Conservation (phyloP, 1,284 basidiomycete species). For the Heterobasidion occidentale region DNA sequence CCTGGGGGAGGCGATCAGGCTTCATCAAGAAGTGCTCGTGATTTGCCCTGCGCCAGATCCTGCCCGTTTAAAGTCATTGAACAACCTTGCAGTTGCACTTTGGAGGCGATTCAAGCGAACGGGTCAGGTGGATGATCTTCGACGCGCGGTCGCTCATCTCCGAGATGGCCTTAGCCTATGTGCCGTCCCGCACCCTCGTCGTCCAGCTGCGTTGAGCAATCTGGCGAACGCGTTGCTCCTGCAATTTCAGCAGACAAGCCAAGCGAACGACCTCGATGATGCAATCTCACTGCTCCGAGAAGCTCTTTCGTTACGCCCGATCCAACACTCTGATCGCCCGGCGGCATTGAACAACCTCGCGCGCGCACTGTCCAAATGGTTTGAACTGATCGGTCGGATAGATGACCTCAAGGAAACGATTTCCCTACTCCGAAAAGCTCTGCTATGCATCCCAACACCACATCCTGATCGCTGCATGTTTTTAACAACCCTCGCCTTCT, state of each 20-base stretch:
- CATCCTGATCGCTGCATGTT: not conserved
- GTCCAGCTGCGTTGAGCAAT: not conserved
- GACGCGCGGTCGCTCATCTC: not conserved
- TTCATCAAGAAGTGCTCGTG: not conserved
- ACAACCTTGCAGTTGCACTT: not conserved
- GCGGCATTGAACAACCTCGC: not conserved
- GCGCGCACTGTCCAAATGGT: not conserved
- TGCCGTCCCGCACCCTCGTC: not conserved
- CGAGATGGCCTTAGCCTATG: not conserved
- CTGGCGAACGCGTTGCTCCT: not conserved
- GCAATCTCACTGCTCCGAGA: not conserved
- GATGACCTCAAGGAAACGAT: not conserved
- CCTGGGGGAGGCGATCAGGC: not conserved
- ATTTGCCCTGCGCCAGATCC: not conserved
- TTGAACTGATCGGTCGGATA: not conserved
- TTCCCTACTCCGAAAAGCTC: not conserved
- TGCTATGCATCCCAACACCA: not conserved
- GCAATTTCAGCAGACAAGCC: not conserved
- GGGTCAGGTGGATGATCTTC: not conserved
- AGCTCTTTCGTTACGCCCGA: not conserved
- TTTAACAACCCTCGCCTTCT: not conserved
- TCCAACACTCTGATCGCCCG: not conserved
- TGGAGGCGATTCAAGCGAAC: not conserved
- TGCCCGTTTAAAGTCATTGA: not conserved
- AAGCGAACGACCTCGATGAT: not conserved